phyloP scores from a whole-genome alignment of 2,329 filamentous ascomycete species.

The Lasiodiplodia theobromae region DNA sequence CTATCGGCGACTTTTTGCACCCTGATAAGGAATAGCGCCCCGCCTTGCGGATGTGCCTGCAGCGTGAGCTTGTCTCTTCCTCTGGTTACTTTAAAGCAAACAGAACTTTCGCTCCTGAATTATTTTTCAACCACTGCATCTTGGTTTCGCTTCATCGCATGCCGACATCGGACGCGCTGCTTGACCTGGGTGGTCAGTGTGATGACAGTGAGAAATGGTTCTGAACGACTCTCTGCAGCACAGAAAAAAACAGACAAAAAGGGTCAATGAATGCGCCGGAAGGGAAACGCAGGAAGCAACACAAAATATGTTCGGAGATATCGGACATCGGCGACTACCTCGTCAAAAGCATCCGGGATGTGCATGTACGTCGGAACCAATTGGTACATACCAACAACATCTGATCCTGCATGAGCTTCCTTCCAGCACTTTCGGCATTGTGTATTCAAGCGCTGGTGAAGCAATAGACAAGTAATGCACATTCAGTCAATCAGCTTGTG shows the following conservation, averaged over 20 bases:
- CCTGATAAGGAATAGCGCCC: background rate
- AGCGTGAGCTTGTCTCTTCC: background rate
- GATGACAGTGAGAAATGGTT: background rate
- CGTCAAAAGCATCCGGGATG: background rate
- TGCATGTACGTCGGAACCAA: background rate
- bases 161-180: background rate
- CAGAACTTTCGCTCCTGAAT: too few relatives aligned
- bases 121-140: too few relatives aligned
- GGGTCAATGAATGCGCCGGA: background rate
- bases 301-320: background rate
- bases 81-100: background rate
- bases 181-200: background rate
- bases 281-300: background rate
- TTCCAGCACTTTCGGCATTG: too few relatives aligned
- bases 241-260: background rate
- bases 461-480: too few relatives aligned
- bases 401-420: too few relatives aligned
- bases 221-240: background rate
- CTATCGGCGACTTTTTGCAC: conserved; percentile 15
- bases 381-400: too few relatives aligned
- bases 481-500: too few relatives aligned
- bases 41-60: too few relatives aligned
- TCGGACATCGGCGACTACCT: conserved; percentile 20
- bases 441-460: too few relatives aligned
- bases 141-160: background rate